A percentile compares a stretch with the other conserved stretches of the same genome.
These are phyloP conservation scores for Cladosporium cucumerinum DNA, from an alignment of 2,329 filamentous ascomycete genomes.

Conservation along the genomic window DNA sequence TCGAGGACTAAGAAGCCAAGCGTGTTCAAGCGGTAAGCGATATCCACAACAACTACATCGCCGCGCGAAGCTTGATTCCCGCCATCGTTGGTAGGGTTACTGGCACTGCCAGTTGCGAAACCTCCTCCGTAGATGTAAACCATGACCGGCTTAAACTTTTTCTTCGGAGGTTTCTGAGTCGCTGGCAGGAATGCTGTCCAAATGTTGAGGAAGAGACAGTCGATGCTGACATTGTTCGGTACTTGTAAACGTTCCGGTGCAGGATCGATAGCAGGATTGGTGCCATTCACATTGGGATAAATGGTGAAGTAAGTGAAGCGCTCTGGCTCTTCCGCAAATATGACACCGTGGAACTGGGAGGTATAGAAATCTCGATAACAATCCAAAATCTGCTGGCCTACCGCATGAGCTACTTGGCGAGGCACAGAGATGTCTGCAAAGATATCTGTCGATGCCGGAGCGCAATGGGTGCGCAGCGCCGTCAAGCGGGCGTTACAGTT, in stretches of 20 bases:
- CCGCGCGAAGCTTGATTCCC: constrained; percentile 46
- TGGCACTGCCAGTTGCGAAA: constrained; percentile 41
- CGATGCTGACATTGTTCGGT: constrained; percentile 25
- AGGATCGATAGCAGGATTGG: constrained; percentile 18
- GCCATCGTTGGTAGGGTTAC: constrained; percentile 46
- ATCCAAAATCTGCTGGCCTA: constrained; percentile 20
- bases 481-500: constrained; percentile 15
- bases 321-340: constrained; percentile 23
- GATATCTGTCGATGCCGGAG: constrained; percentile 22
- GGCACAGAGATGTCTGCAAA: constrained; percentile 19
- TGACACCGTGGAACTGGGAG: constrained; percentile 23
- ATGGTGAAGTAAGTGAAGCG: constrained; percentile 22
- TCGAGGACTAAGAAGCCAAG: constrained; percentile 36
- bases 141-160: constrained; percentile 45
- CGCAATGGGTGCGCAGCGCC: constrained; percentile 26
- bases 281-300: constrained; percentile 18
- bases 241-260: constrained; percentile 22
- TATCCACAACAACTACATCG: constrained; percentile 43
- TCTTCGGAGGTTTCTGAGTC: constrained; percentile 17
- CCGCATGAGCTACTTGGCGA: constrained; percentile 23
- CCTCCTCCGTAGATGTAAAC: constrained; percentile 48
- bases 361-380: constrained; percentile 24
- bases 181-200: constrained; percentile 38
- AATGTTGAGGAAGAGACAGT: constrained; percentile 41
- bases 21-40: constrained; percentile 42